Conservation (phyloP, 2,329 filamentous ascomycete species). For the Sporothrix pallida region DNA sequence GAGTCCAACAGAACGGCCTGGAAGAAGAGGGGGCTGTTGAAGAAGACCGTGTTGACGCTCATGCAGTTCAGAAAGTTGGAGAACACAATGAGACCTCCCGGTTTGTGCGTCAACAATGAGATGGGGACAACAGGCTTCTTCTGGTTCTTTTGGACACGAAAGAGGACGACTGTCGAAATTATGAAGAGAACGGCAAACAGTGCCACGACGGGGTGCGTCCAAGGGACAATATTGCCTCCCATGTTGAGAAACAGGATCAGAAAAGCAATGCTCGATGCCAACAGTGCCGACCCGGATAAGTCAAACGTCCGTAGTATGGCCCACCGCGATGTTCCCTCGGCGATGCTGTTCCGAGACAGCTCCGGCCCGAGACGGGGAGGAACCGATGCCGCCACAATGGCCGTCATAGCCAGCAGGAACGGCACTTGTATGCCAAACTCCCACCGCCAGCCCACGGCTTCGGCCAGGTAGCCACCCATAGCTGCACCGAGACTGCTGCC, state of each 20-base stretch:
- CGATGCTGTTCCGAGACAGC: neutral
- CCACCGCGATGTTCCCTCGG: neutral
- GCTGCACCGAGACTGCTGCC: neutral
- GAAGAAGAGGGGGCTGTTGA: neutral
- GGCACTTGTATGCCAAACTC: neutral
- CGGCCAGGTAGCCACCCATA: neutral
- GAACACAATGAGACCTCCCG: neutral
- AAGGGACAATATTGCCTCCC: neutral
- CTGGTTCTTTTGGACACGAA: neutral
- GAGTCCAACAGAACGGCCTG: neutral
- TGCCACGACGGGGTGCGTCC: neutral
- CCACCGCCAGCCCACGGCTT: neutral
- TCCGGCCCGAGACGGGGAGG: neutral
- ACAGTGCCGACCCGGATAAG: neutral
- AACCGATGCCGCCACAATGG: neutral
- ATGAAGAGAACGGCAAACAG: neutral
- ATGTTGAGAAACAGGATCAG: neutral
- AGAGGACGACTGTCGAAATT: neutral
- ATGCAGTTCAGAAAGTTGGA: conserved; percentile 1
- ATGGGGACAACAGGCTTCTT: neutral
- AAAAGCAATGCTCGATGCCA: neutral
- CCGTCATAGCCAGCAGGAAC: neutral
- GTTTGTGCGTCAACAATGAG: neutral
- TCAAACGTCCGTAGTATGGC: neutral
- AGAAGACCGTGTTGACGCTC: conserved; percentile 13